These are phyloP conservation scores for Leccinum rimulosum DNA, from an alignment of 768 basidiomycete genomes.

Conservation along the genomic window DNA sequence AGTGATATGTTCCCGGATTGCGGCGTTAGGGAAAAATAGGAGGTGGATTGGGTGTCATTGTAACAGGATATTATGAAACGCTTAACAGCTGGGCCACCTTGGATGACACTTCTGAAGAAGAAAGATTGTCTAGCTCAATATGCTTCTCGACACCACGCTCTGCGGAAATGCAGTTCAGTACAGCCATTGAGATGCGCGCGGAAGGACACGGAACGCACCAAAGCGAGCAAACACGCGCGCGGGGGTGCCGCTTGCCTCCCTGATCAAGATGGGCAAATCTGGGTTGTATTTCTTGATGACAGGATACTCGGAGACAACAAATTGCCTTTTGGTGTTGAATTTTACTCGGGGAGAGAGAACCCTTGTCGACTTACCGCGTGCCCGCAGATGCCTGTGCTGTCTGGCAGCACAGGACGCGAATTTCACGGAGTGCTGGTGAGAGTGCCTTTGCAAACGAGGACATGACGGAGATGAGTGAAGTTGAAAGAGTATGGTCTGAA, in stretches of 20 bases:
- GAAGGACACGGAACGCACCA: slow-evolving; percentile 49
- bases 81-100: slow-evolving; percentile 64
- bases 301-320: slow-evolving; percentile 73
- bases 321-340: slow-evolving; percentile 53
- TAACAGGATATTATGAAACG: slow-evolving; percentile 19
- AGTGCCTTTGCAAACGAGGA: slow-evolving; percentile 68
- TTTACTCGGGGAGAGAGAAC: background rate
- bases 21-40: background rate
- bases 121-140: slow-evolving; percentile 75
- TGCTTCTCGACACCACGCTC: slow-evolving; percentile 81
- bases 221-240: slow-evolving; percentile 84
- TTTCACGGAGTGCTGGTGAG: slow-evolving; percentile 75
- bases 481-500: background rate
- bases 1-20: background rate
- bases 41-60: slow-evolving; percentile 7
- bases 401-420: slow-evolving; percentile 80
- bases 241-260: slow-evolving; percentile 77
- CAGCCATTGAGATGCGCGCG: slow-evolving; percentile 11
- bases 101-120: slow-evolving; percentile 66
- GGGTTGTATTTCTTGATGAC: slow-evolving; percentile 80
- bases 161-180: slow-evolving; percentile 31
- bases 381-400: slow-evolving; percentile 73
- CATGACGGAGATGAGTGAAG: slow-evolving; percentile 40
- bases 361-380: slow-evolving; percentile 54
- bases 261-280: slow-evolving; percentile 79